These are phyloP conservation scores for Rhizophora mangle DNA, from an alignment of 345 rosid species.

Conservation along the genomic window DNA sequence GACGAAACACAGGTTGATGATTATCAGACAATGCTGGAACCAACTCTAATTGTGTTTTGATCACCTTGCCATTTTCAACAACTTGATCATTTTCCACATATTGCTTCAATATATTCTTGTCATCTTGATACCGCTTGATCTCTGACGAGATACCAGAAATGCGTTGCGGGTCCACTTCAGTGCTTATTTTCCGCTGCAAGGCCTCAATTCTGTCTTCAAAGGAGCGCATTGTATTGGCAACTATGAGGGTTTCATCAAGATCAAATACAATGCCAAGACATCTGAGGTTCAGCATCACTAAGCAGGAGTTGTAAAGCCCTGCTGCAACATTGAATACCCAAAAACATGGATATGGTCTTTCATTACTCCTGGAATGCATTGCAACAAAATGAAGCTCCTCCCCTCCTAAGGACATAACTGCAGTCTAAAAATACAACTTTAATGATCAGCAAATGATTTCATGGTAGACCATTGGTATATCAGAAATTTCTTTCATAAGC, in stretches of 20 bases:
- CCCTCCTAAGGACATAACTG: slow-evolving; percentile 67
- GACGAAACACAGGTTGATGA: slow-evolving; percentile 74
- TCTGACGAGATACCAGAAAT: slow-evolving; percentile 68
- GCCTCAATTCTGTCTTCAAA: slow-evolving; percentile 90
- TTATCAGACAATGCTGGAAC: slow-evolving; percentile 80
- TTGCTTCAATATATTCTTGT: slow-evolving; percentile 83
- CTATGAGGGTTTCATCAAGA: slow-evolving; percentile 94
- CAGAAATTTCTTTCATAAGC: too few relatives aligned
- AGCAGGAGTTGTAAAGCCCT: slow-evolving; percentile 78
- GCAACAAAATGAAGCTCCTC: slow-evolving; percentile 98
- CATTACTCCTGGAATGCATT: slow-evolving; percentile 57
- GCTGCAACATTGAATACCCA: slow-evolving; percentile 77
- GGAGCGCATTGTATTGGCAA: slow-evolving; percentile 94
- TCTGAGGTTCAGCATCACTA: slow-evolving; percentile 84
- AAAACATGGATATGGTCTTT: slow-evolving; percentile 63
- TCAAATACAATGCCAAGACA: slow-evolving; percentile 98
- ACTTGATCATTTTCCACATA: slow-evolving; percentile 90
- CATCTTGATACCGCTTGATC: slow-evolving; percentile 90
- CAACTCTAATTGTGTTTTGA: slow-evolving; percentile 65
- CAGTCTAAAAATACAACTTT: slow-evolving; percentile 61
- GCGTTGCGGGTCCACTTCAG: slow-evolving; percentile 77
- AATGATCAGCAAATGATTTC: slow-evolving; percentile 2
- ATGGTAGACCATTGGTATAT: too few relatives aligned
- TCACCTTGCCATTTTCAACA: slow-evolving; percentile 84
- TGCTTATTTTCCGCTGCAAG: slow-evolving; percentile 64